These are phyloP conservation scores for Aeminium ludgeri DNA, from an alignment of 495 filamentous ascomycete genomes.

Conservation along the genomic window DNA sequence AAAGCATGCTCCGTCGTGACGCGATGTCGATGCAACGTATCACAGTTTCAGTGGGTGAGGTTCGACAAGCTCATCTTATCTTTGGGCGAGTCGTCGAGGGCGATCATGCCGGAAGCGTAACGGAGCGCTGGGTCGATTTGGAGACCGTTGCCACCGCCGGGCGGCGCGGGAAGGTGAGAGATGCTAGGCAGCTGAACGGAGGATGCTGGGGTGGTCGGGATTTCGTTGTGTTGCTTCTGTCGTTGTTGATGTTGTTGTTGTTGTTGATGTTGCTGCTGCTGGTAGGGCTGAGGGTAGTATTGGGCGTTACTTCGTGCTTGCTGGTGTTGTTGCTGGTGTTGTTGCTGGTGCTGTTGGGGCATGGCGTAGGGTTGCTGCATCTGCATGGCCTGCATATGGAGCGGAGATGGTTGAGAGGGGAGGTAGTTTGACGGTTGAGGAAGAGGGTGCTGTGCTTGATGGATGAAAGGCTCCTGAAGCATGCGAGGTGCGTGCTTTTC, in stretches of 20 bases:
- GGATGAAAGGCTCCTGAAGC: slow-evolving; percentile 12
- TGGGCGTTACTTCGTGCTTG: background rate
- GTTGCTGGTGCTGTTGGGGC: background rate
- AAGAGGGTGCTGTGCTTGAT: slow-evolving; percentile 3
- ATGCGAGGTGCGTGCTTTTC: slow-evolving; percentile 1
- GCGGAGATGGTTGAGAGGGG: slow-evolving; percentile 7
- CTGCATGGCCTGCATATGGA: background rate
- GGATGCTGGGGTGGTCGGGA: background rate
- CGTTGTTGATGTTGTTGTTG: no score
- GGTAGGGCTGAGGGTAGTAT: no score
- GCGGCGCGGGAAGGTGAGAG: no score
- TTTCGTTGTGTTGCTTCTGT: background rate
- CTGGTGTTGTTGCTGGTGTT: background rate
- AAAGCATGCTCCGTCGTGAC: no score
- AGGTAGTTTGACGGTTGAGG: slow-evolving; percentile 9
- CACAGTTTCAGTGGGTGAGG: slow-evolving; percentile 7
- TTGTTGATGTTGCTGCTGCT: no score
- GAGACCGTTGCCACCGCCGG: background rate
- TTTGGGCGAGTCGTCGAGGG: slow-evolving; percentile 10
- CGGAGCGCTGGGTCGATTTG: slow-evolving; percentile 7
- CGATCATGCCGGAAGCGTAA: background rate
- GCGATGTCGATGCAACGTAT: no score
- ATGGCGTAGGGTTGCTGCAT: background rate
- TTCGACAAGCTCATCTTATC: slow-evolving; percentile 18
- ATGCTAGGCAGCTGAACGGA: background rate